Base-by-base conservation (phyloP, 768 basidiomycete species). In the Exsudoporus frostii region DNA sequence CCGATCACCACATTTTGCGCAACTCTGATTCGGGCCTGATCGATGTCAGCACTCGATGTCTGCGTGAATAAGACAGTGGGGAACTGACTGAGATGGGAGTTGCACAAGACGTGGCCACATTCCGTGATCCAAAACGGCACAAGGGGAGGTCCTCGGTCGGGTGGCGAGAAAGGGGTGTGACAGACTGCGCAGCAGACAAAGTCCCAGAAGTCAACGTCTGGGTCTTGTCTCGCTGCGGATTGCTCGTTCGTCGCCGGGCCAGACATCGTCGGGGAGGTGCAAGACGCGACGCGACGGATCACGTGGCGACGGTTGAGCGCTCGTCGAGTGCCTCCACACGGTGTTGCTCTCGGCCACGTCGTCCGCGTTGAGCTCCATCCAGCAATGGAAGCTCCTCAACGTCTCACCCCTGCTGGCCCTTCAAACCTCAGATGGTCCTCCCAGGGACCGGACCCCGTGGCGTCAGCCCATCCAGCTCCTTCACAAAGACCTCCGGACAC, bases 121-220 rank as follows among this genome's bases (percentile, higher is more conserved):
- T 92, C 89, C 2, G 91, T 91, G 54, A 92, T 75, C 91, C 91
- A 93, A 67, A 92, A 93, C 0, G 91, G 91, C 25, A 88, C 71
- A 3, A 79, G 74, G 10, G 84, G 77, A 1, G 73, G 70, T 0
- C 77, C 79, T 38, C 75, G 72, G 34, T 78, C 76, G n/a, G 67
- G 67, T 2, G 80, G 72, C 7, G 73, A 63, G 60, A 87, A 92
- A 0, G 84, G 79, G 25, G 88, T 75, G 57, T 84, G 83, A 60
- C 91, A 93, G 63, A 79, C 75, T 0, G 80, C 73, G 61, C 91
- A 93, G 49, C 72, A 70, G 7, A 90, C 84, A 56, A 88, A 90
- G 41, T 90, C 86, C 90, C 91, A 93, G 66, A 90, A 87, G 58
- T 86, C 84, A 51, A 81, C 76, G 1, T 73, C 72, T 4, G 59